Evolutionary conservation across 2,329 filamentous ascomycete genomes (phyloP).

Genomic region (Microcyclospora tardicrescens): DNA sequence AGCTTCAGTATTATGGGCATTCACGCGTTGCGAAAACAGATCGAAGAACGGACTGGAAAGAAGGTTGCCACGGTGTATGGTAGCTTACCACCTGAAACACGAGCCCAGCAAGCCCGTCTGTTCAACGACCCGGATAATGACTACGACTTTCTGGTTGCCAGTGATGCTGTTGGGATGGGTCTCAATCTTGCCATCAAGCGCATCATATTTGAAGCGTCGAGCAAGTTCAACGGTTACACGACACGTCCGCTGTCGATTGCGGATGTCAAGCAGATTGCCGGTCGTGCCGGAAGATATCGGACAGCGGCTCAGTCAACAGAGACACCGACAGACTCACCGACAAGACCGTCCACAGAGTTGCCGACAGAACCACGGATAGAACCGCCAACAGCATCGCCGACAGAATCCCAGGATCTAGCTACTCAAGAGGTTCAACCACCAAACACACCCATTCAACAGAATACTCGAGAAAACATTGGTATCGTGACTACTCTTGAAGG

Average conservation of each 20-base stretch:
- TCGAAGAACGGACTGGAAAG: conserved; percentile 62
- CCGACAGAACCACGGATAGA: conserved; percentile 2
- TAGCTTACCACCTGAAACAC: conserved; percentile 77
- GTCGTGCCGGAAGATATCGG: conserved; percentile 76
- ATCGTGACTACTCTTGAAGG: conserved; percentile 66
- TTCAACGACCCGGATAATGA: conserved; percentile 96
- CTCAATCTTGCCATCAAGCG: conserved; percentile 83
- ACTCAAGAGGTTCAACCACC: background rate
- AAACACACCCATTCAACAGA: conserved; percentile 2
- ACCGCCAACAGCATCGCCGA: conserved; percentile 7
- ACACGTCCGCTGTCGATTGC: conserved; percentile 51
- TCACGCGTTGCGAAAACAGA: conserved; percentile 62
- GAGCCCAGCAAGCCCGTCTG: conserved; percentile 76
- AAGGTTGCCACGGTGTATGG: conserved; percentile 91
- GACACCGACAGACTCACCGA: conserved; percentile 3
- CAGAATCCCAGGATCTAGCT: background rate
- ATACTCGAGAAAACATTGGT: conserved; percentile 36
- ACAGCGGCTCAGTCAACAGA: conserved; percentile 45
- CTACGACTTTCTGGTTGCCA: conserved; percentile 87
- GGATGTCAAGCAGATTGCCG: conserved; percentile 89
- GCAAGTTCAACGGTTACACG: conserved; percentile 55
- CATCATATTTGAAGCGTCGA: conserved; percentile 68
- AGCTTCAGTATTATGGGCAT: conserved; percentile 73
- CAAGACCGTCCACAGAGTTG: conserved; percentile 7
- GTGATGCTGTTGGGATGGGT: conserved; percentile 95